Percentiles rank a stretch among this genome's conserved stretches.
Evolutionary conservation across 1,284 basidiomycete genomes (phyloP).

Genomic region (Moniliophthora roreri): DNA sequence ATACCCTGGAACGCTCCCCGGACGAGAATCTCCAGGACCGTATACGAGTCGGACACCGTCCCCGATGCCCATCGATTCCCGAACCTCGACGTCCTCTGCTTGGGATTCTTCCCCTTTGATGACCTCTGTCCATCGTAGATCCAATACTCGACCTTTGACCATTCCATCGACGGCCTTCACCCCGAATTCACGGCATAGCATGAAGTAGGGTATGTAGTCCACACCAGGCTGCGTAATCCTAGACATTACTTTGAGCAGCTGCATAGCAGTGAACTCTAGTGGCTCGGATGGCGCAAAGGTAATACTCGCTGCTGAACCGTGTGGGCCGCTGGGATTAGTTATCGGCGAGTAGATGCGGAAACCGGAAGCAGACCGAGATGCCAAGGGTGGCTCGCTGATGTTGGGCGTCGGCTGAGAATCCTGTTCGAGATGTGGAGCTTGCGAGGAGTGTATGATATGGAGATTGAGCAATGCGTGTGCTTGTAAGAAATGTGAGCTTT

Average conservation of each 20-base stretch:
- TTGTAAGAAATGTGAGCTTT: conserved; percentile 75
- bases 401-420: conserved; percentile 3
- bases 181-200: conserved; percentile 75
- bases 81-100: conserved; percentile 3
- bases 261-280: conserved; percentile 67
- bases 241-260: conserved; percentile 74
- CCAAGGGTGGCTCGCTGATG: background rate
- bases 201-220: conserved; percentile 69
- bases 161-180: conserved; percentile 79
- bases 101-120: conserved; percentile 44
- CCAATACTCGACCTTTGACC: conserved; percentile 71
- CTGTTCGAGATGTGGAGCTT: conserved; percentile 33
- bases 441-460: conserved; percentile 73
- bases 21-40: conserved; percentile 12
- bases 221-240: conserved; percentile 62
- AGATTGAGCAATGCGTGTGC: conserved; percentile 73
- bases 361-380: conserved; percentile 41
- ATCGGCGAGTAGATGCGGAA: conserved; percentile 66
- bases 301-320: conserved; percentile 8
- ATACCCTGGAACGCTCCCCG: conserved; percentile 15
- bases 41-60: background rate
- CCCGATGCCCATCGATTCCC: background rate
- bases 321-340: conserved; percentile 32
- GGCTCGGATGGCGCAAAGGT: background rate
- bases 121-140: conserved; percentile 74